Evolutionary conservation across 202 grass and related monocot species (phyloP).

Genomic region (Miscanthus sacchariflorus): DNA sequence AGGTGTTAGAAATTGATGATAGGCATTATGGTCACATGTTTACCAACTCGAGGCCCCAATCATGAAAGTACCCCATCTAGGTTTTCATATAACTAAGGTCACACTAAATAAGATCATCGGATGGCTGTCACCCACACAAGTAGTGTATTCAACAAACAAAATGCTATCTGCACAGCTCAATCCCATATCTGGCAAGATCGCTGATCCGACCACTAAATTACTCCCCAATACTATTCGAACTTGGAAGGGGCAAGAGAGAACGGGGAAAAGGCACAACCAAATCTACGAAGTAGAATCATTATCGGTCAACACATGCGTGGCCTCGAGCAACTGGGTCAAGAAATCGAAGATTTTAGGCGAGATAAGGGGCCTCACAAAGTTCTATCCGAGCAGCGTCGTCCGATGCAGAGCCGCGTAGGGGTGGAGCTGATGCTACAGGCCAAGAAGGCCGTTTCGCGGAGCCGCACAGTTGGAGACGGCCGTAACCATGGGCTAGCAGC

Average conservation of each 20-base stretch:
- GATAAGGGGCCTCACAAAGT: slow-evolving; percentile 46
- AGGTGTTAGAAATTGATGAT: neutral
- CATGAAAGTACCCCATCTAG: slow-evolving; percentile 4
- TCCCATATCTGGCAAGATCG: slow-evolving; percentile 3
- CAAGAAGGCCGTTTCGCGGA: slow-evolving; percentile 2
- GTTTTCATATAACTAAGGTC: slow-evolving; percentile 10
- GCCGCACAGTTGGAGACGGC: slow-evolving; percentile 2
- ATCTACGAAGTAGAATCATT: neutral
- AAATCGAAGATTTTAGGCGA: slow-evolving; percentile 18
- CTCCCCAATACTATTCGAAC: neutral
- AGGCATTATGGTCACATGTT: neutral
- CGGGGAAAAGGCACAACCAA: neutral
- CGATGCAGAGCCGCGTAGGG: slow-evolving; percentile 31
- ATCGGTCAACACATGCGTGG: neutral
- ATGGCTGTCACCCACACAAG: neutral
- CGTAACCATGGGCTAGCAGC: slow-evolving; percentile 16
- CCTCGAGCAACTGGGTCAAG: slow-evolving; percentile 1
- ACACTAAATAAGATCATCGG: neutral
- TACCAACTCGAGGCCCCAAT: neutral
- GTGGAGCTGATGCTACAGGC: neutral
- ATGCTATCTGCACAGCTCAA: neutral
- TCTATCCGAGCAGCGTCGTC: slow-evolving; percentile 32
- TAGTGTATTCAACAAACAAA: neutral
- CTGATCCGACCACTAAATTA: neutral
- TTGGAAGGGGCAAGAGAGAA: neutral